These are phyloP conservation scores for Blastocystis sp. DNA, from an alignment of 352 stramenopile genomes.

Conservation along the genomic window DNA sequence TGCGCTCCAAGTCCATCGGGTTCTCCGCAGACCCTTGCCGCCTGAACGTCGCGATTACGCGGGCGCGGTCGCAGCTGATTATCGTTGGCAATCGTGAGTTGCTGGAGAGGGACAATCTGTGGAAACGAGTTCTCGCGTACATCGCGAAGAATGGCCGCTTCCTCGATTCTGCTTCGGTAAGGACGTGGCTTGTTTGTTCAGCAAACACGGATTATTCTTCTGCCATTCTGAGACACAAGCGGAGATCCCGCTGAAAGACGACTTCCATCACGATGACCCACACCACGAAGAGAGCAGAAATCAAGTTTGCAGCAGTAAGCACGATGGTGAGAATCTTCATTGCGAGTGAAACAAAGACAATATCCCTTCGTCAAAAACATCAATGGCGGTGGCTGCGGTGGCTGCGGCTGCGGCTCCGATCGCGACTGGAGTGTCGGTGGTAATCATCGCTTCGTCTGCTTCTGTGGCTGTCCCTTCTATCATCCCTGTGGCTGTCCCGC, in stretches of 20 bases:
- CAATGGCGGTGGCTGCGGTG: constrained; percentile 22
- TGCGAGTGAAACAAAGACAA: constrained; percentile 35
- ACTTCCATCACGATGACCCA: background rate
- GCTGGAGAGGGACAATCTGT: background rate
- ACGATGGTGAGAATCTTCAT: background rate
- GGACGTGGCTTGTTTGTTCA: background rate
- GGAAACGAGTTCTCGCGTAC: constrained; percentile 7
- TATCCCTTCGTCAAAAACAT: background rate
- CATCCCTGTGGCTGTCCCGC: background rate
- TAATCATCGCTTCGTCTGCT: background rate
- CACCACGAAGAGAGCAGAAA: background rate
- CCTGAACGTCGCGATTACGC: constrained; percentile 84
- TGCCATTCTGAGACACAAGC: background rate
- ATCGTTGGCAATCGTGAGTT: constrained; percentile 75
- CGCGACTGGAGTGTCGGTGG: background rate
- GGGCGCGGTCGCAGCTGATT: constrained; percentile 81
- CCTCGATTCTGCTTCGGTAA: background rate
- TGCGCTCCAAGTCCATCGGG: constrained; percentile 80
- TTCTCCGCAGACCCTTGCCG: constrained; percentile 83
- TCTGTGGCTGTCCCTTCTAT: background rate
- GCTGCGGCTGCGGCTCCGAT: constrained; percentile 7
- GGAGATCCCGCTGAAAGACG: background rate
- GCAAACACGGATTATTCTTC: background rate
- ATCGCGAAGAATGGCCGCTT: background rate
- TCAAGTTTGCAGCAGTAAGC: background rate